Base-by-base conservation (phyloP, 805 yeast genomes). In the Myxozyma geophila region DNA sequence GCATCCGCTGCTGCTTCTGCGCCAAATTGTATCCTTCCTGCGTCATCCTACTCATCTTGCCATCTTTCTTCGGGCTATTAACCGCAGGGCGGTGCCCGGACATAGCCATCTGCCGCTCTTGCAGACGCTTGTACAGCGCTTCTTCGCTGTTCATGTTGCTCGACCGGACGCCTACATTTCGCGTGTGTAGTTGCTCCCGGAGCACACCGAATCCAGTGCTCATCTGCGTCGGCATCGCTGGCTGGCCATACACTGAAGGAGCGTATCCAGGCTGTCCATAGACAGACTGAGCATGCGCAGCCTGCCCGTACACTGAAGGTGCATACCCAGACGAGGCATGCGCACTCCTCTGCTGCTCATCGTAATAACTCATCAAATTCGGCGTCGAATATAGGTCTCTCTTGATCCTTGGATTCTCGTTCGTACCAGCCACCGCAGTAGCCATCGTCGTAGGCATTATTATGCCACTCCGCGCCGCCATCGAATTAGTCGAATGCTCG, bases 61-160 rank as follows among this genome's bases (percentile, higher is more conserved):
- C 35, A 17, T 36, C 61, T 8, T 33, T 49, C 23, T 13, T 33
- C 23, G 39, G 51, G 19, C 33, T 13, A 21, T n/a, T 10, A 21
- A 15, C 15, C 36, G 37, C 43, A 7, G 12, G 41, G 1, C 17
- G 54, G 7, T 17, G 41, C 13, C 19, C 23, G 28, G 53, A 37
- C 47, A 49, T 55, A 37, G 35, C 37, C 40, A 48, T 41, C 40
- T 56, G 54, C 37, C 63, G 54, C 39, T 56, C 60, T 36, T 37
- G 48, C 43, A 62, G 17, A 13, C 66, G 52, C 51, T 41, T 40
- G 15, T 17, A 28, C n/a, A 54, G 33, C 17, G 66, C 66, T 37
- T 62, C 62, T 50, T 62, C 66, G 47, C 62, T 58, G 47, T 62
- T 58, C 56, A 62, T 10, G 15, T 39, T 43, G 15, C 39, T 37